Base-by-base conservation (phyloP, 345 rosid species). In the Pistacia atlantica region DNA sequence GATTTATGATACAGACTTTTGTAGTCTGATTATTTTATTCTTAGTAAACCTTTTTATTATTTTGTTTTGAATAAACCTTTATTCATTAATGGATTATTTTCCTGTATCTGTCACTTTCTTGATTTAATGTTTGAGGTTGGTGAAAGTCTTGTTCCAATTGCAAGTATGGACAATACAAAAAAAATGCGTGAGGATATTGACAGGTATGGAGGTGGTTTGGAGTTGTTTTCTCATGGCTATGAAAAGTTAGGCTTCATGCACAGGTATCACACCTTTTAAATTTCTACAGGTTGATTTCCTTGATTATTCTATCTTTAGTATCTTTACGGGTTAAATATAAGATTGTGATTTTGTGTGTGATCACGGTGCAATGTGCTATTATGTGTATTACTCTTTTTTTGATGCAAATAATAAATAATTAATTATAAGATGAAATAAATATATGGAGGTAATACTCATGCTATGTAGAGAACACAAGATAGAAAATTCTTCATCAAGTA, bases 221-320 rank as follows among this genome's bases (percentile, higher is more conserved):
- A 91, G 83, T 90, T 78, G 31, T 96, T 96, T 83, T 93, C 99
- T 86, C 97, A 94, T 46, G 98, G 98, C 72, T 93, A 93, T 79
- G 94, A 93, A 88, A 89, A 87, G 80, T 81, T 96, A 80, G 99
- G 99, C 82, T 96, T 96, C 79, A 80, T 79, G 45, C 82, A 88
- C 87, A 91, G 98, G 99, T 95, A 31, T 31, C 33, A 31, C 33
- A 55, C 33, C 63, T 49, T 71, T n/a, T 46, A 62, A 48, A 3
- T 58, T 54, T 48, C 35, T 62, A n/a, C n/a, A 35, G 65, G 54
- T 45, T 51, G 35, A 16, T 45, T 16, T 74, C 56, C 63, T n/a
- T 62, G 42, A 10, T 6, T 37, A 38, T 72, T 62, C 45, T 42
- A 8, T 42, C 45, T 42, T 42, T 42, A 42, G 45, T 42, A 42